These are phyloP conservation scores for Citrus sinensis DNA, from an alignment of 345 rosid genomes.

Conservation along the genomic window DNA sequence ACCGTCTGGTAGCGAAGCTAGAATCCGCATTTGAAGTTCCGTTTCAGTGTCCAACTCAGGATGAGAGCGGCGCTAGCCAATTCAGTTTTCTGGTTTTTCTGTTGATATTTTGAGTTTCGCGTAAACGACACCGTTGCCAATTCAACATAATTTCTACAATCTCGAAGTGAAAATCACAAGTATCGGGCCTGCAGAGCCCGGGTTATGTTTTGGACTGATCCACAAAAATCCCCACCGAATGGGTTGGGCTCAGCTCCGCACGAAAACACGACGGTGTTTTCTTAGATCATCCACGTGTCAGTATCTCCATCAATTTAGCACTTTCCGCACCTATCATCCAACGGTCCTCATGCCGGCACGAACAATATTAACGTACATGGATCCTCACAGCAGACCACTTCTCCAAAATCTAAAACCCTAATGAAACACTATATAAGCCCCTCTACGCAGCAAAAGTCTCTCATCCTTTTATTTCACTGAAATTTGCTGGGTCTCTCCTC, in stretches of 20 bases:
- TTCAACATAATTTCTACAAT: too few relatives aligned
- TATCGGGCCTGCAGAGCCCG: neutral
- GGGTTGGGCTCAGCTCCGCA: neutral
- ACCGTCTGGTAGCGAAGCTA: constrained; percentile 52
- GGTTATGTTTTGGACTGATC: neutral
- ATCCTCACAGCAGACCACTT: neutral
- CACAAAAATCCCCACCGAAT: neutral
- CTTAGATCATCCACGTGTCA: neutral
- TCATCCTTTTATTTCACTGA: neutral
- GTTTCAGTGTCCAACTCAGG: neutral
- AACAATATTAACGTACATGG: neutral
- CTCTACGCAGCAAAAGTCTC: neutral
- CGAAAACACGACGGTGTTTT: neutral
- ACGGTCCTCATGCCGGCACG: neutral
- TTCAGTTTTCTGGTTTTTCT: neutral
- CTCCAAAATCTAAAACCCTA: constrained; percentile 17
- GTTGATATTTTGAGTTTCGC: neutral
- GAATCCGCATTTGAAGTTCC: constrained; percentile 39
- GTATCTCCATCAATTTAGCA: neutral
- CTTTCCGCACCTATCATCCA: neutral
- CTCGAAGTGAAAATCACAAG: neutral
- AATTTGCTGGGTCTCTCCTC: neutral
- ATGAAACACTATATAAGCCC: constrained; percentile 6
- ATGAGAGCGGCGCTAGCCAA: too few relatives aligned
- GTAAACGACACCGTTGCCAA: neutral